Base-by-base conservation (phyloP, 305 asterid species). In the Fraxinus sp. region DNA sequence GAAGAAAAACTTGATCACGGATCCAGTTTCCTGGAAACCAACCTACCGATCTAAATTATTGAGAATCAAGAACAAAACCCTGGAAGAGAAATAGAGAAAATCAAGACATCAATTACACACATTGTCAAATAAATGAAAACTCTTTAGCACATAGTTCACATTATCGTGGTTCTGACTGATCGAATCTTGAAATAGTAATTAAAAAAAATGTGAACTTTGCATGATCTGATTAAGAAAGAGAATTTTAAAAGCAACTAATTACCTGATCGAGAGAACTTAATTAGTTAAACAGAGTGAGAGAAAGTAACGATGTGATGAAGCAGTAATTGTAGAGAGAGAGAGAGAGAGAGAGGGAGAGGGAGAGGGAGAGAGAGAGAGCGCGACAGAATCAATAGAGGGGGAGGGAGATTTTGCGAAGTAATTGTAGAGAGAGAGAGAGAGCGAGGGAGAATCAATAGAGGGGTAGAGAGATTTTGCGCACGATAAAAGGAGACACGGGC, bases 11-110 rank as follows among this genome's bases (percentile, higher is more conserved):
- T 3, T 13, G 76, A 81, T 77, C 76, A 78, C 59, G 59, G 39
- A 77, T 72, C 81, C 70, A 33, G 24, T 39, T 30, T 79, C 41
- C 22, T 74, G 82, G 10, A 44, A 68, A 81, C 83, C 52, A 59
- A 78, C 79, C 84, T 71, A 77, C 84, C 86, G 92, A 89, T 87
- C 89, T 82, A 88, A 82, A 68, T 66, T 36, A n/a, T 28, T 20
- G 73, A 11, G 74, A 81, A 32, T 76, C 32, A 26, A 78, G 7
- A 80, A 74, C 57, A 80, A 37, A 62, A 70, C 81, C 80, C 14
- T 10, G 84, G 84, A 77, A 82, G 39, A 75, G 81, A 59, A 88
- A 71, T 6, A 26, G 70, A 33, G 79, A 30, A 57, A 77, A 59
- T 52, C 30, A 2, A 78, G 74, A 74, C 80, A 80, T 78, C 57